Base-by-base conservation (phyloP, 805 yeast species). In the Torulaspora gathmanii region DNA sequence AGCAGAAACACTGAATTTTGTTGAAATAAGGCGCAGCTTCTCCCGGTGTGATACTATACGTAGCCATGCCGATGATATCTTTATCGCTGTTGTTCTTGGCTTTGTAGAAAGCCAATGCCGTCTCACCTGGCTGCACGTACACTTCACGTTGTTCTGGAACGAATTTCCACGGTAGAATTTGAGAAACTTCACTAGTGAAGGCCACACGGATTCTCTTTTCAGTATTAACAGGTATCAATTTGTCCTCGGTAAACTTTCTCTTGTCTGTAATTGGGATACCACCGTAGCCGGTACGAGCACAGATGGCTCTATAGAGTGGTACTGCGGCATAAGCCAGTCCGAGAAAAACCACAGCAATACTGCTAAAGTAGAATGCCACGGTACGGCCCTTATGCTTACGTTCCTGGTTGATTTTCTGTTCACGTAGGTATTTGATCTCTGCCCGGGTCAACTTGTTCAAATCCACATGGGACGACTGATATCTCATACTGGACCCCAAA, bases 11-110 rank as follows among this genome's bases (percentile, higher is more conserved):
- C 66, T 93, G 99, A 59, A 93, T 93, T 68, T 93, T 93, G 70
- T 88, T 88, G 71, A 93, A 93, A 67, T 91, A 93, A 4, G 88
- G 96, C 0, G 98, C 95, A 5, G 93, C 95, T 57, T 87, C 91
- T 54, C 93, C 97, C 0, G 99, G 99, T 0, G 95, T 80, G 39
- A 93, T 96, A 4, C 95, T 84, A 65, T 93, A 93, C 0, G 99
- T 93, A 2, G 99, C 99, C 95, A 93, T 93, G 6, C 99, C 99
- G 42, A 93, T 87, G 35, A 93, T 86, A 63, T 93, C 98, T 56
- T 86, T 86, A 48, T 83, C 82, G 35, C 95, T 79, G 49, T 71
- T 71, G 61, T 93, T 93, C 65, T 82, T 86, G 19, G 99, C 99
- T 64, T 82, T 85, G 70, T 88, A 93, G 63, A 93, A 93, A 0